These are phyloP conservation scores for Entonaema liquescens DNA, from an alignment of 495 filamentous ascomycete genomes.

Conservation along the genomic window DNA sequence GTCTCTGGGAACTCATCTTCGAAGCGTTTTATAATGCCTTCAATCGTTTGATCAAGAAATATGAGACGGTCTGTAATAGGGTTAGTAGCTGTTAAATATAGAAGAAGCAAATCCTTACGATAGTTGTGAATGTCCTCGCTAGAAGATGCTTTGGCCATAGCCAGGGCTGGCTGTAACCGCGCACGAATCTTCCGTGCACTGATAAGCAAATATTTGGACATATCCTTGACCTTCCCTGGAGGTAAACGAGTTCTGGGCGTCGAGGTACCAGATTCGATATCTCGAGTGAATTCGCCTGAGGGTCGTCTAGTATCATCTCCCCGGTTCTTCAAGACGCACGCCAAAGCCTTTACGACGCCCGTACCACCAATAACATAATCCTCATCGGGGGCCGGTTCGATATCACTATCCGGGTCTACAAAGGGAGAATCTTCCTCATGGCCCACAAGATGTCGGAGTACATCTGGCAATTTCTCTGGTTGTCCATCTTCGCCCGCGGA, in stretches of 20 bases:
- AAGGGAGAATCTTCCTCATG: constrained; percentile 67
- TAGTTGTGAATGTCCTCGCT: constrained; percentile 71
- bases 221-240: constrained; percentile 80
- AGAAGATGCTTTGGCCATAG: constrained; percentile 67
- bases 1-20: constrained; percentile 96
- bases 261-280: constrained; percentile 47
- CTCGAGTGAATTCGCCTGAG: constrained; percentile 55
- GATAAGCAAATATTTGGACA: constrained; percentile 86
- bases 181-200: constrained; percentile 88
- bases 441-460: constrained; percentile 65
- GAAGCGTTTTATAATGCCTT: constrained; percentile 91
- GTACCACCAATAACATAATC: constrained; percentile 97
- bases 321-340: constrained; percentile 85
- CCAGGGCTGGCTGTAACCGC: constrained; percentile 83
- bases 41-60: constrained; percentile 89
- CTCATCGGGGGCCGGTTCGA: constrained; percentile 81
- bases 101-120: constrained; percentile 63
- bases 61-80: constrained; percentile 71
- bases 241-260: constrained; percentile 35
- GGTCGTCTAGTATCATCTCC: constrained; percentile 62
- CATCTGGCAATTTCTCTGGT: constrained; percentile 60
- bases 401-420: constrained; percentile 66
- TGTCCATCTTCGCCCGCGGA: constrained; percentile 42
- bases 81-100: constrained; percentile 39
- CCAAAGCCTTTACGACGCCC: constrained; percentile 91